Evolutionary conservation across 345 rosid species (phyloP).

Genomic region (Boechera stricta): DNA sequence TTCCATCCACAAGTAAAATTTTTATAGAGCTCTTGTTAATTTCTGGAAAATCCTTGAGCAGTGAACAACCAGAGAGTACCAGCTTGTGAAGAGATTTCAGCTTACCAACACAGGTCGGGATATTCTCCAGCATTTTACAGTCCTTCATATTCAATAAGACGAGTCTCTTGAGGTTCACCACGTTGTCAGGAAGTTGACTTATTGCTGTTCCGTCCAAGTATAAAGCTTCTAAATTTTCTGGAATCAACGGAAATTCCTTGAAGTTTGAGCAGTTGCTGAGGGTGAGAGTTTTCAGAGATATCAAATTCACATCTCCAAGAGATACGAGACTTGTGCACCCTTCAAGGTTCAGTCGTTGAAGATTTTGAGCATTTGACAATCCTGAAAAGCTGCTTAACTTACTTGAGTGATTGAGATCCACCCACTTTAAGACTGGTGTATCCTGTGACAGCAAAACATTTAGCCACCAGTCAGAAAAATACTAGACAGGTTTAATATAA

Average conservation of each 20-base stretch:
- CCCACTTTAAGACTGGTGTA: background rate
- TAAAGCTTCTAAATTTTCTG: background rate
- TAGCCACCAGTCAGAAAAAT: background rate
- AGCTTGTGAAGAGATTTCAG: conserved; percentile 11
- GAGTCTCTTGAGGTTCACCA: conserved; percentile 5
- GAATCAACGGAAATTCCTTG: conserved; percentile 23
- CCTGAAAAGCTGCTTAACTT: background rate
- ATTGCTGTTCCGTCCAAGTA: conserved; percentile 31
- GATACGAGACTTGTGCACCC: conserved; percentile 8
- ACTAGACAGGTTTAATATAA: background rate
- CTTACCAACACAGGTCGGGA: background rate
- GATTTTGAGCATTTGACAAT: background rate
- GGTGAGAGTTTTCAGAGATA: conserved; percentile 22
- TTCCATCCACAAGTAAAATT: background rate
- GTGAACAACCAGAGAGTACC: conserved; percentile 11
- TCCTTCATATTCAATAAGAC: conserved; percentile 9
- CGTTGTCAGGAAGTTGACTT: conserved; percentile 5
- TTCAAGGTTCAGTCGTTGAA: conserved; percentile 23
- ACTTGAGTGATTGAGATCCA: background rate
- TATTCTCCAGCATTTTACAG: conserved; percentile 5
- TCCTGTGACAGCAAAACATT: background rate
- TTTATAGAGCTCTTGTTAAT: background rate
- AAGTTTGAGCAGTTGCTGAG: conserved; percentile 38
- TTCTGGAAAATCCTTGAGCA: conserved; percentile 4
- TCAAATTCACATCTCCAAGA: background rate